Evolutionary conservation across 768 basidiomycete species (phyloP), one percentile per base, ranked within the genome.

Genomic region (Lactarius trivialis): DNA sequence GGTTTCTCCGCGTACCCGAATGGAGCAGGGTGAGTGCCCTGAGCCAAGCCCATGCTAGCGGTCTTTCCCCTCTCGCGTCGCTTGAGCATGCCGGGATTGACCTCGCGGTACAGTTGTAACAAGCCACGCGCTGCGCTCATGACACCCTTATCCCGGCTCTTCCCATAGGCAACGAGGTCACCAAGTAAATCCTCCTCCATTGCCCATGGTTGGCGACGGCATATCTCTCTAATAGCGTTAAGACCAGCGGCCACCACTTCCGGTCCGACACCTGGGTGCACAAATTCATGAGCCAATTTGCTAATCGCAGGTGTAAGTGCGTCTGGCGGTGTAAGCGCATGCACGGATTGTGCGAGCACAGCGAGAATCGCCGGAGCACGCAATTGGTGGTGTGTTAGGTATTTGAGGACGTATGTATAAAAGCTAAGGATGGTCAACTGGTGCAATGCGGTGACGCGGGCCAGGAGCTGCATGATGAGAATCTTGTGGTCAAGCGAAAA

Each of bases 191-290:
- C 96, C 67, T 93, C 92, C 67, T 96, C 93, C 89, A 99, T 98
- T 58, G 90, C 85, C 92, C 93, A 95, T 4, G 96, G 93, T 71
- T 99, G 97, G 41, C 96, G 75, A 34, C 90, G 75, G 72, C 93
- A 97, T n/a, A 99, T 84, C 73, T 98, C 96, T 33, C 94, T 81
- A 45, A 99, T 93, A 17, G 92, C 83, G 73, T 99, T 99, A 65
- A 99, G 76, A n/a, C 97, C 97, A 0, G 96, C 97, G 1, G 95
- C 86, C 64, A 98, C 89, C 69, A 98, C 93, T 73, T 98, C 94
- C 68, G 88, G 84, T 1, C 92, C 92, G 3, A 98, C 97, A 53
- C 97, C 97, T 0, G 96, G 95, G 73, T 98, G 95, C 2, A 99
- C 90, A 68, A 98, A 99, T 71, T 99, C 96, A 69, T 89, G 85